phyloP scores from a whole-genome alignment of 306 rosid genomes.

The Pyrus pyrifolia region DNA sequence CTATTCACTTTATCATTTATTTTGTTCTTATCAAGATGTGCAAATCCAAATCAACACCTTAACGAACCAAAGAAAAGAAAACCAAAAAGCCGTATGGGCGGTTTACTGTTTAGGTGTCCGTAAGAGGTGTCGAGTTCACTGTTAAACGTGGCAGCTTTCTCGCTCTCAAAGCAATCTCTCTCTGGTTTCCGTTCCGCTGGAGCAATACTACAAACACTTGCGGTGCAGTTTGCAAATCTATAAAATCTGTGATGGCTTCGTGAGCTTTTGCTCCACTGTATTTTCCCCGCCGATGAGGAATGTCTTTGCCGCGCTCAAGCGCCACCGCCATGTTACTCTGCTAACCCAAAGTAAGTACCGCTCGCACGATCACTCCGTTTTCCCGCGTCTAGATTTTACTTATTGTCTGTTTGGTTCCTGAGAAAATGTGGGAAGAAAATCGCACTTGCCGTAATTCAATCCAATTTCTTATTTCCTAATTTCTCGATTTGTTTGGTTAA shows the following conservation, averaged over 20 bases:
- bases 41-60: background rate
- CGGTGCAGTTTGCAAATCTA: background rate
- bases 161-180: slow-evolving; percentile 8
- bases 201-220: slow-evolving; percentile 37
- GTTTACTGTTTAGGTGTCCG: background rate
- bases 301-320: slow-evolving; percentile 53
- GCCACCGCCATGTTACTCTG: slow-evolving; percentile 37
- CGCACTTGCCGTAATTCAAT: no score
- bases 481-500: background rate
- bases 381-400: background rate
- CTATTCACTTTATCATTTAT: no score
- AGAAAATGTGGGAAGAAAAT: background rate
- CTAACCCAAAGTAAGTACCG: slow-evolving; percentile 29
- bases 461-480: background rate
- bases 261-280: slow-evolving; percentile 5
- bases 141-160: slow-evolving; percentile 42
- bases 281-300: slow-evolving; percentile 56
- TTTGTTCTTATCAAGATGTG: no score
- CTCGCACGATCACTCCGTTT: background rate
- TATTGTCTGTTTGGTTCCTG: background rate
- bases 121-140: slow-evolving; percentile 9
- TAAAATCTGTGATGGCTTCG: slow-evolving; percentile 13
- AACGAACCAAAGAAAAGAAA: no score
- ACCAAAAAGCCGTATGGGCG: background rate
- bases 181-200: slow-evolving; percentile 5